A percentile compares a stretch with the other conserved stretches of the same genome.
Evolutionary conservation across 305 asterid genomes (phyloP).

Genomic region (Andrographis paniculata): DNA sequence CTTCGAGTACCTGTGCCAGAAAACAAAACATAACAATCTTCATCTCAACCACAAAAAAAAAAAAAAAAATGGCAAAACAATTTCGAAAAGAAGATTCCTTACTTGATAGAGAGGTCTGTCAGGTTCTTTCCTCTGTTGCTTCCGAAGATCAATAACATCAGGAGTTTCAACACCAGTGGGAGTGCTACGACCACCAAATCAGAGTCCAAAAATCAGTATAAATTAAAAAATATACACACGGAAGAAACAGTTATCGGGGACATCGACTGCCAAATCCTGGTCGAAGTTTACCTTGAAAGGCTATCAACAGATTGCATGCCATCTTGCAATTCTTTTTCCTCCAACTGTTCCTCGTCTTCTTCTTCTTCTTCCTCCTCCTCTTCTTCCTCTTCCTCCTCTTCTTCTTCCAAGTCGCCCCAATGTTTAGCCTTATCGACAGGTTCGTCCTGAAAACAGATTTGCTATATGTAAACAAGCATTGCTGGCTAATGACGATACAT

Average conservation of each 20-base stretch:
- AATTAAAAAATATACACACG: neutral
- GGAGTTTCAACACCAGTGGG: slow-evolving; percentile 99
- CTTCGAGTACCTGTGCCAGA: slow-evolving; percentile 73
- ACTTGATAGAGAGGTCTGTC: slow-evolving; percentile 96
- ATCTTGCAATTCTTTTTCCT: slow-evolving; percentile 78
- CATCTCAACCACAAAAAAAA: slow-evolving; percentile 2
- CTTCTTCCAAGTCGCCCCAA: slow-evolving; percentile 99
- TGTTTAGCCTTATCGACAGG: slow-evolving; percentile 92
- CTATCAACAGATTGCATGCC: slow-evolving; percentile 96
- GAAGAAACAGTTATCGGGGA: neutral
- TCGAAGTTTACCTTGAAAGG: slow-evolving; percentile 56
- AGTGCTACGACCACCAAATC: slow-evolving; percentile 45
- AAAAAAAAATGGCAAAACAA: neutral
- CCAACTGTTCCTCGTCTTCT: slow-evolving; percentile 69
- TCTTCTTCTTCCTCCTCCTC: slow-evolving; percentile 76
- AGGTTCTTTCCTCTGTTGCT: slow-evolving; percentile 98
- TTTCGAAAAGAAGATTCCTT: slow-evolving; percentile 1
- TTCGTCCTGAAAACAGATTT: slow-evolving; percentile 80
- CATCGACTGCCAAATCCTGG: too few relatives aligned
- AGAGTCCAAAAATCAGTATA: slow-evolving; percentile 19
- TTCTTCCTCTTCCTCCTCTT: slow-evolving; percentile 85
- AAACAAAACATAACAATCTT: slow-evolving; percentile 9
- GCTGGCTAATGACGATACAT: too few relatives aligned
- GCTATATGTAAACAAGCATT: too few relatives aligned
- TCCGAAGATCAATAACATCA: slow-evolving; percentile 96